These are phyloP conservation scores for Aspergillus ruber DNA, from an alignment of 2,329 filamentous ascomycete species.

Conservation along the genomic window DNA sequence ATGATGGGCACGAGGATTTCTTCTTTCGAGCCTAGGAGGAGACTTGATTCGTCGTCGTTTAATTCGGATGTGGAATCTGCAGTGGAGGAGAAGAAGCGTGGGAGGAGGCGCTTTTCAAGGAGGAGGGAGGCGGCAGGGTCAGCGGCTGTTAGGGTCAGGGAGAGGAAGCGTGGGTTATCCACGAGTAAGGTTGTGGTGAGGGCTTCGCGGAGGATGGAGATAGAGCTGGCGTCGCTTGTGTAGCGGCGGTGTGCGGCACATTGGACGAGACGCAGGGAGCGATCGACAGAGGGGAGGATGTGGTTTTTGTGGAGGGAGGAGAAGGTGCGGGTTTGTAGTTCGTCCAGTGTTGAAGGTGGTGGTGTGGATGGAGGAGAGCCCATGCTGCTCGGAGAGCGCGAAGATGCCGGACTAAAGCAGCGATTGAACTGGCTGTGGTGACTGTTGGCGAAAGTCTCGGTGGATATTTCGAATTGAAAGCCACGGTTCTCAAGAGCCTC, in stretches of 20 bases:
- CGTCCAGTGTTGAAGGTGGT: slow-evolving; percentile 68
- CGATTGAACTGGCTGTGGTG: slow-evolving; percentile 40
- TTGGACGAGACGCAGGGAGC: slow-evolving; percentile 65
- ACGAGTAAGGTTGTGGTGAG: slow-evolving; percentile 32
- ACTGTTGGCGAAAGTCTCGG: slow-evolving; percentile 59
- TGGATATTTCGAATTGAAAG: slow-evolving; percentile 71
- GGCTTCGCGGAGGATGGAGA: slow-evolving; percentile 33
- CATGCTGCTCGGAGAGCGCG: slow-evolving; percentile 18
- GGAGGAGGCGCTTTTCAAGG: slow-evolving; percentile 45
- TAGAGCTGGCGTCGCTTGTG: slow-evolving; percentile 31
- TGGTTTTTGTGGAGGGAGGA: slow-evolving; percentile 69
- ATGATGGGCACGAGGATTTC: slow-evolving; percentile 77
- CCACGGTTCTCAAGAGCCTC: slow-evolving; percentile 69
- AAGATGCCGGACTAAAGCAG: slow-evolving; percentile 21
- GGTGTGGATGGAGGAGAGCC: slow-evolving; percentile 56
- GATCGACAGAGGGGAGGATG: slow-evolving; percentile 66
- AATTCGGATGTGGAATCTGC: slow-evolving; percentile 43
- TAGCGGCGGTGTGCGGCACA: slow-evolving; percentile 62
- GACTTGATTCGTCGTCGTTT: slow-evolving; percentile 48
- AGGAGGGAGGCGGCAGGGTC: slow-evolving; percentile 42
- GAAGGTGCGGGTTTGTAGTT: slow-evolving; percentile 79
- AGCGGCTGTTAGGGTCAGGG: slow-evolving; percentile 39
- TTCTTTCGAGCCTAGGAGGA: slow-evolving; percentile 65
- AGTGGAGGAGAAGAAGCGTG: slow-evolving; percentile 48
- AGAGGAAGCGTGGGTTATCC: slow-evolving; percentile 43